A percentile compares a stretch with the other conserved stretches of the same genome.
These are phyloP conservation scores for Suhomyces kilbournensis DNA, from an alignment of 805 yeast genomes.

Conservation along the genomic window DNA sequence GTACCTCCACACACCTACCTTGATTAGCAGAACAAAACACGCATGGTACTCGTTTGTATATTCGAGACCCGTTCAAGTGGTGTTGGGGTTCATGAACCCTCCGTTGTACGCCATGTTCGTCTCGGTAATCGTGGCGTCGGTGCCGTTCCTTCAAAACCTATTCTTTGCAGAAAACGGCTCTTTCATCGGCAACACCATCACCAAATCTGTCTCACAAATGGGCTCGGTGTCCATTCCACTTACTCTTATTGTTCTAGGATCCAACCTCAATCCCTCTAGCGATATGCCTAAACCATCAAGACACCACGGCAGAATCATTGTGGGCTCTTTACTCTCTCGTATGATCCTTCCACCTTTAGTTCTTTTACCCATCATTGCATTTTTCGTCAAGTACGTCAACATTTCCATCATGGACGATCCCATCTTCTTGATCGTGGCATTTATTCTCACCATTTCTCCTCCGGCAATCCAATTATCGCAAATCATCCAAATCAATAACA, in stretches of 20 bases:
- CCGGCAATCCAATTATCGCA: slow-evolving; percentile 84
- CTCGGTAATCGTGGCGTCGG: slow-evolving; percentile 66
- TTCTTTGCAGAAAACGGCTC: slow-evolving; percentile 56
- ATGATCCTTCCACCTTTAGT: slow-evolving; percentile 75
- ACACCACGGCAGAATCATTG: slow-evolving; percentile 58
- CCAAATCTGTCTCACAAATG: slow-evolving; percentile 60
- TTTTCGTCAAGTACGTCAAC: slow-evolving; percentile 59
- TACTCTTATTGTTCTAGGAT: slow-evolving; percentile 71
- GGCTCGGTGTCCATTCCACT: slow-evolving; percentile 78
- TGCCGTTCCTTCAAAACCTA: slow-evolving; percentile 53
- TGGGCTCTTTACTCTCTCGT: slow-evolving; percentile 70
- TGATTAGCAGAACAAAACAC: neutral
- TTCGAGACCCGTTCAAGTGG: slow-evolving; percentile 10
- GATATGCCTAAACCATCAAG: slow-evolving; percentile 66
- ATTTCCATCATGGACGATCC: slow-evolving; percentile 78
- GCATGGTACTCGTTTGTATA: neutral
- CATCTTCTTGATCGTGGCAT: slow-evolving; percentile 72
- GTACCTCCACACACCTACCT: slow-evolving; percentile 1
- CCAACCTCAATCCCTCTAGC: slow-evolving; percentile 67
- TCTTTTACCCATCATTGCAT: slow-evolving; percentile 63
- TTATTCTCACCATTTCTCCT: slow-evolving; percentile 72
- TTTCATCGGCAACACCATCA: slow-evolving; percentile 62
- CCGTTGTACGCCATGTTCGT: slow-evolving; percentile 76
- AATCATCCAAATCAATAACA: slow-evolving; percentile 71
- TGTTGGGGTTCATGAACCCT: slow-evolving; percentile 65